phyloP scores from a whole-genome alignment of 345 rosid genomes.

The Arabis hirsuta region DNA sequence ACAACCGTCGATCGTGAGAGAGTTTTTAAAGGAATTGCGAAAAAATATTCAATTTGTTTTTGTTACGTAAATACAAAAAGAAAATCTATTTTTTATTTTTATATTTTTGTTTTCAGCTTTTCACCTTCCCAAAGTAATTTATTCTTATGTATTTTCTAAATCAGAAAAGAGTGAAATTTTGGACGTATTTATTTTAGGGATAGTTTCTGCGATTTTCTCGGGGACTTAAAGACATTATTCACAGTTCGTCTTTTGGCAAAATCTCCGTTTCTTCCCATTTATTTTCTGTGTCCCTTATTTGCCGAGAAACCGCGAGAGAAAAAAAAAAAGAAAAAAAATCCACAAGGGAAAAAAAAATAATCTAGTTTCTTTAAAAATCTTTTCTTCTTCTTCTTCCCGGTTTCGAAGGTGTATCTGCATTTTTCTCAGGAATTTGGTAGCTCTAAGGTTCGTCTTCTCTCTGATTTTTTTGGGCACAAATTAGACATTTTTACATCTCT shows the following conservation, averaged over 20 bases:
- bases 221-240: conserved; percentile 28
- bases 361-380: background rate
- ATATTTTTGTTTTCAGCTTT: background rate
- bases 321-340: background rate
- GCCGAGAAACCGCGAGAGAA: conserved; percentile 39
- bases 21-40: background rate
- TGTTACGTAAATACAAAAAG: conserved; percentile 1
- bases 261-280: conserved; percentile 13
- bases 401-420: conserved; percentile 27
- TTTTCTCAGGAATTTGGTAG: conserved; percentile 22
- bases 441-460: conserved; percentile 19
- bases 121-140: conserved; percentile 2
- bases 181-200: conserved; percentile 15
- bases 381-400: conserved; percentile 3
- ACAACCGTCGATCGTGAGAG: conserved; percentile 30
- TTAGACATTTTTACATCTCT: background rate
- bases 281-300: conserved; percentile 40
- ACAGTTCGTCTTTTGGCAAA: conserved; percentile 10
- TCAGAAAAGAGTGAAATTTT: background rate
- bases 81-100: conserved; percentile 2
- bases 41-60: background rate
- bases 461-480: background rate
- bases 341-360: background rate
- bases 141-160: background rate
- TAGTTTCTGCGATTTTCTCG: conserved; percentile 32